These are phyloP conservation scores for Nemania abortiva DNA, from an alignment of 2,329 filamentous ascomycete genomes.

Conservation along the genomic window DNA sequence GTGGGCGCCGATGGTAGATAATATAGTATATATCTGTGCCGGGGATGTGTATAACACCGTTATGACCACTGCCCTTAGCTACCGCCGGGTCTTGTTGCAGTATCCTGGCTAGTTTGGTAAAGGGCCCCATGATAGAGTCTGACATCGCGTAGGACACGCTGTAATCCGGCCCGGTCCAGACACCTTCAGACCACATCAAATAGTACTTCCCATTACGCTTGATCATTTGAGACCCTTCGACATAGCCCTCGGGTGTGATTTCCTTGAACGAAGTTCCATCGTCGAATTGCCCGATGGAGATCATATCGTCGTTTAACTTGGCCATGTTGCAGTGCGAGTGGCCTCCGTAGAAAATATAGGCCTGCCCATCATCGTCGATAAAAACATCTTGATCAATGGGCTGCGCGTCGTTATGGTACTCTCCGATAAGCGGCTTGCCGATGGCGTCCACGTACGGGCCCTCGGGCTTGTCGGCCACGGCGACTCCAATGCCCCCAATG, in stretches of 20 bases:
- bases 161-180: constrained; percentile 61
- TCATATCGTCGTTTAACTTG: constrained; percentile 59
- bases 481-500: constrained; percentile 59
- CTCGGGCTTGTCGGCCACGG: constrained; percentile 52
- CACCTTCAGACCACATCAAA: constrained; percentile 60
- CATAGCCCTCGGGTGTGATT: constrained; percentile 61
- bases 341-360: constrained; percentile 60
- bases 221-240: constrained; percentile 59
- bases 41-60: constrained; percentile 57
- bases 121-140: constrained; percentile 57
- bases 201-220: constrained; percentile 58
- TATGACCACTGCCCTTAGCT: constrained; percentile 56
- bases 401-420: constrained; percentile 60
- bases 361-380: constrained; percentile 56
- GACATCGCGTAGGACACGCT: constrained; percentile 59
- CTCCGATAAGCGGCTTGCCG: constrained; percentile 57
- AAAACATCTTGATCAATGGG: constrained; percentile 62
- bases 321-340: constrained; percentile 58
- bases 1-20: constrained; percentile 60
- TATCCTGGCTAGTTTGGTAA: constrained; percentile 55
- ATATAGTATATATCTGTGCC: constrained; percentile 58
- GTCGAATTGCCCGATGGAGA: constrained; percentile 56
- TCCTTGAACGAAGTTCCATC: constrained; percentile 56
- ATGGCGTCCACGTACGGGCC: constrained; percentile 59
- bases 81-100: constrained; percentile 53